A percentile compares a stretch with the other conserved stretches of the same genome.
These are phyloP conservation scores for Beverwykella pulmonaria DNA, from an alignment of 495 filamentous ascomycete species.

Conservation along the genomic window DNA sequence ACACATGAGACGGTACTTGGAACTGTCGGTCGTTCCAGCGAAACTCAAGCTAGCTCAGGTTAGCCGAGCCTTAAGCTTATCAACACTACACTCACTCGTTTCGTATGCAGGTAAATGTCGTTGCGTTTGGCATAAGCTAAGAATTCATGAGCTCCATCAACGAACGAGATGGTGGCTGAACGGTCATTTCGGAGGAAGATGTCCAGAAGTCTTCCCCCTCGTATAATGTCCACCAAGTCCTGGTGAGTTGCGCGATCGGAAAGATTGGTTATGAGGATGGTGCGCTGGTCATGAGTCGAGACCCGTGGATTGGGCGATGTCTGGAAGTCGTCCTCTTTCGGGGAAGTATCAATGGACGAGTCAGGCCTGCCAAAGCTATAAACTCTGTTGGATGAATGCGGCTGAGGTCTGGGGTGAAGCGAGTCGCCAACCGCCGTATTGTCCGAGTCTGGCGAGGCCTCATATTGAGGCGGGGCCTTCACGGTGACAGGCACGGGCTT, in stretches of 20 bases:
- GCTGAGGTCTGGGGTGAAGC: slow-evolving; percentile 10
- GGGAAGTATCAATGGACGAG: slow-evolving; percentile 50
- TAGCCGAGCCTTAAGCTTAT: slow-evolving; percentile 24
- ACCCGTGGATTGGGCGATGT: slow-evolving; percentile 31
- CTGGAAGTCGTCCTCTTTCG: slow-evolving; percentile 47
- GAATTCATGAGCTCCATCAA: slow-evolving; percentile 64
- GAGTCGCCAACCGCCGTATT: slow-evolving; percentile 34
- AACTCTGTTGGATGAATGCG: slow-evolving; percentile 12
- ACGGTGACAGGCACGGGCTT: slow-evolving; percentile 19
- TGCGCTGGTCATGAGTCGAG: slow-evolving; percentile 57
- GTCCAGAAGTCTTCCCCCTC: slow-evolving; percentile 71
- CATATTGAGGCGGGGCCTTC: slow-evolving; percentile 9
- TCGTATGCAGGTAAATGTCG: slow-evolving; percentile 70
- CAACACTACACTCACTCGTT: slow-evolving; percentile 58
- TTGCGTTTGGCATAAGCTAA: slow-evolving; percentile 64
- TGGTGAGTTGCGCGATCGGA: slow-evolving; percentile 64
- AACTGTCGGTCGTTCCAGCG: slow-evolving; percentile 77
- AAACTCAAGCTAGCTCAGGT: slow-evolving; percentile 60
- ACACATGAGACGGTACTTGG: slow-evolving; percentile 65
- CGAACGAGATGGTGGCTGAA: slow-evolving; percentile 69
- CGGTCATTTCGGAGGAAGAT: slow-evolving; percentile 67
- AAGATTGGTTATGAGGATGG: slow-evolving; percentile 64
- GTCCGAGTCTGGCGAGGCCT: slow-evolving; percentile 25
- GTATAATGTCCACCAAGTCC: slow-evolving; percentile 67
- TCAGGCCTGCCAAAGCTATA: slow-evolving; percentile 20